Percentiles rank a stretch among this genome's conserved stretches.
Conservation (phyloP, 129 eudicot genomes). For the Chrysanthemum makinoi region DNA sequence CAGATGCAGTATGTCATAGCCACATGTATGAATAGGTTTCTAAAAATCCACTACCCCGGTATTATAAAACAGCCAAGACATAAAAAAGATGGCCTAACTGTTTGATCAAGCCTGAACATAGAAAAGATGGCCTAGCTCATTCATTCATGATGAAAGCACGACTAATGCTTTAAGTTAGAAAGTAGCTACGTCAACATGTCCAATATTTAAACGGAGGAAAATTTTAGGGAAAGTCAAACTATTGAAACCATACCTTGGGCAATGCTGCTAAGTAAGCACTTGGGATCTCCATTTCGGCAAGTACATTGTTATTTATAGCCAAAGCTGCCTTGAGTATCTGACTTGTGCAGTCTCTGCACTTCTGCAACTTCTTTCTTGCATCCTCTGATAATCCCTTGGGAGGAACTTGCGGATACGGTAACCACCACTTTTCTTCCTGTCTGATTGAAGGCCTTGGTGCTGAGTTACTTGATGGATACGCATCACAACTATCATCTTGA, state of each 20-base stretch:
- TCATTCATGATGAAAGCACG: conserved; percentile 1
- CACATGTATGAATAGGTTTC: too few species aligned
- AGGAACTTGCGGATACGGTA: conserved; percentile 92
- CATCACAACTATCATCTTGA: conserved; percentile 50
- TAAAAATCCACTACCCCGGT: too few species aligned
- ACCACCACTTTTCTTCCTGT: conserved; percentile 99
- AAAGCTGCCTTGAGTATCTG: conserved; percentile 95
- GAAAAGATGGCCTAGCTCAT: neutral
- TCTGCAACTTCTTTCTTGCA: conserved; percentile 75
- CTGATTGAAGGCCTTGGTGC: conserved; percentile 77
- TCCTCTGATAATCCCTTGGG: conserved; percentile 77
- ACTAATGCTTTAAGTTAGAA: conserved; percentile 6
- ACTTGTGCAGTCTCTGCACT: conserved; percentile 86
- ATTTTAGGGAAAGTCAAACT: neutral
- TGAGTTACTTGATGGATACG: conserved; percentile 35
- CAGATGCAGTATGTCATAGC: too few species aligned
- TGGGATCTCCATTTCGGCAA: conserved; percentile 95
- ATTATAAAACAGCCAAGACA: neutral
- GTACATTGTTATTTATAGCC: conserved; percentile 83
- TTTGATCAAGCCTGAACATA: neutral
- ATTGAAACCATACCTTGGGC: conserved; percentile 61
- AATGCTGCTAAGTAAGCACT: conserved; percentile 68
- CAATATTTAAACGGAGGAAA: neutral
- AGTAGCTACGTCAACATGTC: conserved; percentile 10
- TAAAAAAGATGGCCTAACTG: neutral